Conservation (phyloP, 2,329 filamentous ascomycete species). For the Neofusicoccum umdonicola region DNA sequence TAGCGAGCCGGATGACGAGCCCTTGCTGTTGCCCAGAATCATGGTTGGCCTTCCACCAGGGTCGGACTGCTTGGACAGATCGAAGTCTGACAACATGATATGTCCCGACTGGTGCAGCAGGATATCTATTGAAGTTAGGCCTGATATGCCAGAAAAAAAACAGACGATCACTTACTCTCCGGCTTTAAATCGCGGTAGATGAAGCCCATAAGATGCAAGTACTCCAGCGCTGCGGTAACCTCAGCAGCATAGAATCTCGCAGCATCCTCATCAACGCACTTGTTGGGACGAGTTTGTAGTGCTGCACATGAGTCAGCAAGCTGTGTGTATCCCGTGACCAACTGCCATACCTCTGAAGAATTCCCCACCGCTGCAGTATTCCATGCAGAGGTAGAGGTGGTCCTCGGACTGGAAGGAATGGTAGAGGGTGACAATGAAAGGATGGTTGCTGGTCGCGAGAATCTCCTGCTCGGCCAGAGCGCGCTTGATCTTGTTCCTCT, state of each 20-base stretch:
- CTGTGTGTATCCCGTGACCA: slow-evolving; percentile 20
- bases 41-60: slow-evolving; percentile 94
- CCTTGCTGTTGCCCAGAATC: slow-evolving; percentile 82
- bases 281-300: slow-evolving; percentile 91
- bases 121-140: slow-evolving; percentile 67
- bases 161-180: slow-evolving; percentile 67
- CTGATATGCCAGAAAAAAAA: background rate
- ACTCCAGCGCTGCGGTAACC: slow-evolving; percentile 93
- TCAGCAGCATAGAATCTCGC: slow-evolving; percentile 96
- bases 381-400: slow-evolving; percentile 98
- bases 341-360: slow-evolving; percentile 73
- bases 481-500: slow-evolving; percentile 99
- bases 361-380: slow-evolving; percentile 97
- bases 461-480: slow-evolving; percentile 98
- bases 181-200: slow-evolving; percentile 98
- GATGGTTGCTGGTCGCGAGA: slow-evolving; percentile 95
- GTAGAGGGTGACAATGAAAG: slow-evolving; percentile 97
- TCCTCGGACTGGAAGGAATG: slow-evolving; percentile 99
- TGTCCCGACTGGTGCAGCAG: slow-evolving; percentile 98
- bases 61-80: slow-evolving; percentile 96
- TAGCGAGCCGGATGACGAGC: slow-evolving; percentile 78
- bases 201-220: slow-evolving; percentile 97
- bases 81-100: slow-evolving; percentile 99
- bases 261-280: slow-evolving; percentile 95
- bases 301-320: slow-evolving; percentile 45